A percentile compares a stretch with the other conserved stretches of the same genome.
Conservation (phyloP, 148 eudicot species). For the Vaccinium myrtillus region DNA sequence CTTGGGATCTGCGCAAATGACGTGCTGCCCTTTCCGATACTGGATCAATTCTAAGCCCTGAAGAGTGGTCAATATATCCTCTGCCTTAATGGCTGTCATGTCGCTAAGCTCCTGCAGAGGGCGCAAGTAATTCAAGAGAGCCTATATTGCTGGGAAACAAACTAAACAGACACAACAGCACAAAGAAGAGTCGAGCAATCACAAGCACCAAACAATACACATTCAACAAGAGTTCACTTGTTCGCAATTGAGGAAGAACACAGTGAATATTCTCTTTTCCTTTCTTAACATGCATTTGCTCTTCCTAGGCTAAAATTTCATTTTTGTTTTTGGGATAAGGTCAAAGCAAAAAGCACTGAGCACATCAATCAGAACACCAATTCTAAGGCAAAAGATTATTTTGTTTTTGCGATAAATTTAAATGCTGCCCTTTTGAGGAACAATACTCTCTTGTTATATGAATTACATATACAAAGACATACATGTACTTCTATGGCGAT, state of each 20-base stretch:
- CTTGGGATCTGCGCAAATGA: constrained; percentile 94
- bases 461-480: background rate
- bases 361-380: background rate
- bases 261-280: background rate
- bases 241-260: background rate
- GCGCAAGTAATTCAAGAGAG: background rate
- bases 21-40: constrained; percentile 95
- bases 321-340: background rate
- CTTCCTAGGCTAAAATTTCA: background rate
- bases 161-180: constrained; percentile 1
- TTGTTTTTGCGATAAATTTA: background rate
- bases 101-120: constrained; percentile 83
- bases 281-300: background rate
- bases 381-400: background rate
- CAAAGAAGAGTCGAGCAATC: background rate
- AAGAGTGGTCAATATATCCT: constrained; percentile 82
- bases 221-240: background rate
- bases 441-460: background rate
- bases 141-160: background rate
- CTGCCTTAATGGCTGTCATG: constrained; percentile 95
- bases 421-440: background rate
- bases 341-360: background rate
- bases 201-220: background rate
- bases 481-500: background rate
- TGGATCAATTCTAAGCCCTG: constrained; percentile 88